Base-by-base conservation (phyloP, 345 rosid genomes). In the Syzygium jambos region DNA sequence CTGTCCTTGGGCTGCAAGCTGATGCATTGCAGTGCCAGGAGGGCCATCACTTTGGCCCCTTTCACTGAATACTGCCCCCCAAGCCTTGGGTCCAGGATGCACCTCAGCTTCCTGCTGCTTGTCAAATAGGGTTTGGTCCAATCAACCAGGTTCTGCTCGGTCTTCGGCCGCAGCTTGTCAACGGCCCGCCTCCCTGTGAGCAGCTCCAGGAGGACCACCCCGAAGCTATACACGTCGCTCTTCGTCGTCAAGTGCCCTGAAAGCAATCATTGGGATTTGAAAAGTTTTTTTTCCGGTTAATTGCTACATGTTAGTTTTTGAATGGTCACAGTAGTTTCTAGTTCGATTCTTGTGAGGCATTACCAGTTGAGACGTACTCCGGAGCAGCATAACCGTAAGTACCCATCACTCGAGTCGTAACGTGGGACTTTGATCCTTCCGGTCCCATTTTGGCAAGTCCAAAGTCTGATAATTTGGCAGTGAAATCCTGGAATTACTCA, bases 321-420 rank as follows among this genome's bases (percentile, higher is more conserved):
- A 19, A 17, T 3, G 3, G 9, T 38, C 49, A 5, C 46, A 73
- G 1, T 19, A 38, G 5, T 68, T 65, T 73, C 27, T 25, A 11
- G 49, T 19, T 73, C 49, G 8, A 17, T 43, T 43, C 46, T 27
- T 11, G 2, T 17, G 5, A 55, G 77, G 43, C 22, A 59, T 65
- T 56, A 95, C 98, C 99, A 78, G 98, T 96, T 14, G 98, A 94
- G 73, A 97, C 96, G 86, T 97, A 96, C 92, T 97, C 99, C 0
- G 99, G 98, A 21, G 98, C 99, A 52, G 98, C 98, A 87, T 97
- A 97, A 46, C 98, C 99, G 23, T 95, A 95, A 17, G 99, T 97
- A 16, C 99, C 99, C 99, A 97, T 97, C 54, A 97, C 99, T 10
- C 99, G 93, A 86, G 98, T 96, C 2, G 96, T 95, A 51, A 97